phyloP scores from a whole-genome alignment of 345 rosid species.

The Salix udensis region DNA sequence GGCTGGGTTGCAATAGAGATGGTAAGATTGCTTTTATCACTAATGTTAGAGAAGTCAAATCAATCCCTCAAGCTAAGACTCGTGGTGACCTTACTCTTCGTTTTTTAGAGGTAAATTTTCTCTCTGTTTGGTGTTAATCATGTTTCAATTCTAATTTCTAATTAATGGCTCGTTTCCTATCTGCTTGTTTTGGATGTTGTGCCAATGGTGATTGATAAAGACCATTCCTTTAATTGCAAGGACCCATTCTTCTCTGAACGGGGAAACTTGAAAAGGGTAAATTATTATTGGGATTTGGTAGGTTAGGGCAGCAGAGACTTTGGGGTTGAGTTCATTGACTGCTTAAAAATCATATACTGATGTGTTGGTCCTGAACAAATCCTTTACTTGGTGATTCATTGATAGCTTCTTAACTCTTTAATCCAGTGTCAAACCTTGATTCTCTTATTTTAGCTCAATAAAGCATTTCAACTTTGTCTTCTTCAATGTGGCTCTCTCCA shows the following conservation, averaged over 20 bases:
- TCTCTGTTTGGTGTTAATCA: neutral
- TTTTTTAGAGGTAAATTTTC: conserved; percentile 47
- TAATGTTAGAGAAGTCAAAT: conserved; percentile 49
- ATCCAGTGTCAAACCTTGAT: neutral
- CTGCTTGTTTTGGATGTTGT: neutral
- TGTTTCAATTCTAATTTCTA: neutral
- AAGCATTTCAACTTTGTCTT: neutral
- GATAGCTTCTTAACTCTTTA: neutral
- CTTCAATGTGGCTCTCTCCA: neutral
- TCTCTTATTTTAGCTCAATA: neutral
- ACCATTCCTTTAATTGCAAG: too few species aligned
- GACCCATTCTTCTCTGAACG: too few species aligned
- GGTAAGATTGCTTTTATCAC: conserved; percentile 73
- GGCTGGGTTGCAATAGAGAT: conserved; percentile 59
- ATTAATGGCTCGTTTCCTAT: neutral
- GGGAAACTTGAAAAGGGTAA: too few species aligned
- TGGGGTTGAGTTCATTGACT: too few species aligned
- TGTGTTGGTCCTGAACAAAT: neutral
- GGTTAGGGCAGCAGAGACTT: too few species aligned
- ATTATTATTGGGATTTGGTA: too few species aligned
- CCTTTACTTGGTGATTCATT: neutral
- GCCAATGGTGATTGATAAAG: too few species aligned
- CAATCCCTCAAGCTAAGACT: conserved; percentile 37
- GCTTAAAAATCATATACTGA: too few species aligned
- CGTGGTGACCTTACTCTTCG: conserved; percentile 72